Evolutionary conservation across 176 grass and related monocot species (phyloP).

Genomic region (Tuctoria greenei): DNA sequence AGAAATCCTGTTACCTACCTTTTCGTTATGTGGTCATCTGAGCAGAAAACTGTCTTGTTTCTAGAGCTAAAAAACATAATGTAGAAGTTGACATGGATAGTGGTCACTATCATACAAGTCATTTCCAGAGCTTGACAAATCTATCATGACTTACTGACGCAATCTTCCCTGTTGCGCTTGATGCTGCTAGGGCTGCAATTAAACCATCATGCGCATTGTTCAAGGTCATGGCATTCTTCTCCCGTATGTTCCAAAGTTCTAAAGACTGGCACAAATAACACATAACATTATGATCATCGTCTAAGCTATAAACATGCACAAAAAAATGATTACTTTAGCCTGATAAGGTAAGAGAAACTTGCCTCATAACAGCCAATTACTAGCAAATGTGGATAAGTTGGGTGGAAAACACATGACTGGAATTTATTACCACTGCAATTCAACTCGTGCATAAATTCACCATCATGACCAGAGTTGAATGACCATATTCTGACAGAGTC

Average conservation of each 20-base stretch:
- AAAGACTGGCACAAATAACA: constrained; percentile 60
- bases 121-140: constrained; percentile 92
- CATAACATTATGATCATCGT: neutral
- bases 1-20: constrained; percentile 34
- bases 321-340: neutral
- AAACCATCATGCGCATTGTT: constrained; percentile 73
- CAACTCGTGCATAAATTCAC: constrained; percentile 80
- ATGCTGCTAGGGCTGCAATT: constrained; percentile 76
- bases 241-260: constrained; percentile 91
- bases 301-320: neutral
- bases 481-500: constrained; percentile 87
- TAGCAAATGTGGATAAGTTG: constrained; percentile 62
- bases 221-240: constrained; percentile 73
- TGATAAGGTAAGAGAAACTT: constrained; percentile 31
- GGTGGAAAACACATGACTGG: constrained; percentile 93
- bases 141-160: constrained; percentile 92
- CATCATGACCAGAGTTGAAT: constrained; percentile 60
- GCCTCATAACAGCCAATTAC: constrained; percentile 93
- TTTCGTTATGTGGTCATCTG: constrained; percentile 41
- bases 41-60: constrained; percentile 36
- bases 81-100: constrained; percentile 9
- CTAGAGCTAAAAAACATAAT: constrained; percentile 38
- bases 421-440: constrained; percentile 86
- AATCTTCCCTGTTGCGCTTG: constrained; percentile 71
- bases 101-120: constrained; percentile 36